Conservation (phyloP, 2,329 filamentous ascomycete species). For the Bimuria novae-zelandiae region DNA sequence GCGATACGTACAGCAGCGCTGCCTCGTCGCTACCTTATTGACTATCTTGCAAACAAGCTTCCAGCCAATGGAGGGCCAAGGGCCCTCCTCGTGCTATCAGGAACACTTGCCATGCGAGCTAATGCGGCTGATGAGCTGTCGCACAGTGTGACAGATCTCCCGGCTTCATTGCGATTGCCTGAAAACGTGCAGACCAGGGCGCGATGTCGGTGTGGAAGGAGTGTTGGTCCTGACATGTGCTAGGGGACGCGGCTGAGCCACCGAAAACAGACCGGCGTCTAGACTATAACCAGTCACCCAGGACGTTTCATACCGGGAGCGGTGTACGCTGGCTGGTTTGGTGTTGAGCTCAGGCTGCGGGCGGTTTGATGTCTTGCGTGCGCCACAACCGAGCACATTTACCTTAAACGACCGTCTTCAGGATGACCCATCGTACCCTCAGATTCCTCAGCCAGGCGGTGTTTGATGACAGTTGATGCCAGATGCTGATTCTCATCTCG, state of each 20-base stretch:
- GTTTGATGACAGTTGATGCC: not conserved
- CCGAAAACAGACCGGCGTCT: not conserved
- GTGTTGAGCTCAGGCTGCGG: conserved; percentile 13
- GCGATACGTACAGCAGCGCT: conserved; percentile 17
- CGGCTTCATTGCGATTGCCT: not conserved
- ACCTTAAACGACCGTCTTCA: not conserved
- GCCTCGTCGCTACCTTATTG: conserved; percentile 9
- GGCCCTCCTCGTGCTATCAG: conserved; percentile 18
- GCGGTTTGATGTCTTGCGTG: conserved; percentile 6
- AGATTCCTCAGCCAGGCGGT: not conserved
- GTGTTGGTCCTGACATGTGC: not conserved
- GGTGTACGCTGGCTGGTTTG: conserved; percentile 12
- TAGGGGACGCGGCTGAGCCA: not conserved
- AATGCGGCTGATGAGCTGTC: conserved; percentile 30
- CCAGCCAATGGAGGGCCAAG: conserved; percentile 30
- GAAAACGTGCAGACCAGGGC: not conserved
- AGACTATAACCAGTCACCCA: conserved; percentile 6
- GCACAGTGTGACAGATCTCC: conserved; percentile 7
- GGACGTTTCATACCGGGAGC: conserved; percentile 7
- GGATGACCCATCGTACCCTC: not conserved
- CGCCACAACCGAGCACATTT: not conserved
- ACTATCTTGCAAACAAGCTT: conserved; percentile 18
- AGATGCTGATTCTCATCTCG: no score
- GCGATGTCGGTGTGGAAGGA: conserved; percentile 7
- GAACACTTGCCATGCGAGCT: conserved; percentile 23